Evolutionary conservation across 1,139 yeast species (phyloP).

Genomic region (Blastobotrys apis): DNA sequence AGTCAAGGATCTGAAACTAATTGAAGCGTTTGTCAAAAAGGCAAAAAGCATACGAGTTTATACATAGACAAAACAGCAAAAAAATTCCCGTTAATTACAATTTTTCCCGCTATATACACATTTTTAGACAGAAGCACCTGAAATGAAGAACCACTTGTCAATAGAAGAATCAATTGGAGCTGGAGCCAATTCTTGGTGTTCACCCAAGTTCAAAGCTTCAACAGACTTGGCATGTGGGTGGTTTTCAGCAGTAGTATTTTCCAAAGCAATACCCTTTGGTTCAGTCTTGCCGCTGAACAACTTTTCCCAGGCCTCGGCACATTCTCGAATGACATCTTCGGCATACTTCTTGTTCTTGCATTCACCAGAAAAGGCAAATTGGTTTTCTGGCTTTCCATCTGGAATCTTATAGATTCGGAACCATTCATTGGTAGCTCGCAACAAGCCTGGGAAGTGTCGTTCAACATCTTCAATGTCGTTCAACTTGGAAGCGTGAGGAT

Average conservation of each 20-base stretch:
- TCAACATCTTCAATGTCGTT: slow-evolving; percentile 82
- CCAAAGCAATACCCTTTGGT: slow-evolving; percentile 46
- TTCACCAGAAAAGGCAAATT: slow-evolving; percentile 80
- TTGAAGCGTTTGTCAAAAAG: slow-evolving; percentile 51
- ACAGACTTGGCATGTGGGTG: slow-evolving; percentile 40
- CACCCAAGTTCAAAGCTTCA: slow-evolving; percentile 50
- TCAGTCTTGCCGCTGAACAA: slow-evolving; percentile 52
- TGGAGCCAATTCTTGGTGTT: slow-evolving; percentile 53
- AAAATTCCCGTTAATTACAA: neutral
- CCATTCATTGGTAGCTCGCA: slow-evolving; percentile 86
- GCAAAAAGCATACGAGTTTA: slow-evolving; percentile 36
- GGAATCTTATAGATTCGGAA: slow-evolving; percentile 94
- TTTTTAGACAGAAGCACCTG: slow-evolving; percentile 66
- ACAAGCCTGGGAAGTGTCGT: slow-evolving; percentile 74
- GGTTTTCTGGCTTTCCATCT: slow-evolving; percentile 85
- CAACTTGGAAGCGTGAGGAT: slow-evolving; percentile 71
- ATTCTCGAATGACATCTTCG: slow-evolving; percentile 64
- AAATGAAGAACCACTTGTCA: slow-evolving; percentile 98
- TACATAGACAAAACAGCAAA: neutral
- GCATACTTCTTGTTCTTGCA: slow-evolving; percentile 75
- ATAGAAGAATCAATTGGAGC: slow-evolving; percentile 95
- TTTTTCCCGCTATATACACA: neutral
- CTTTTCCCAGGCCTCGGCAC: slow-evolving; percentile 68
- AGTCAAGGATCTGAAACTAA: slow-evolving; percentile 60
- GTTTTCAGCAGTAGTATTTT: slow-evolving; percentile 66